Evolutionary conservation across 345 rosid genomes (phyloP).

Genomic region (Hypericum androsaemum): DNA sequence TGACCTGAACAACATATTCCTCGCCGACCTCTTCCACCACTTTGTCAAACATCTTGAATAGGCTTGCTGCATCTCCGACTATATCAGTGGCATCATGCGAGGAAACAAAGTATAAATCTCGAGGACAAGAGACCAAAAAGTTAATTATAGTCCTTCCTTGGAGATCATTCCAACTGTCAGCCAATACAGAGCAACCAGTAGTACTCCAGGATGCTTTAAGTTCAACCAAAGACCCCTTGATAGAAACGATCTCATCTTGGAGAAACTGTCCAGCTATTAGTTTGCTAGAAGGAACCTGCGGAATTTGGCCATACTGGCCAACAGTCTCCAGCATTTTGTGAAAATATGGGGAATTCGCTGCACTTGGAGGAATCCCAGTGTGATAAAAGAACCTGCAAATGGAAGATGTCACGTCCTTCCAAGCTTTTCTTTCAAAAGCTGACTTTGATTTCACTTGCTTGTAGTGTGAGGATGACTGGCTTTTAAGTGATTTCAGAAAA

Average conservation of each 20-base stretch:
- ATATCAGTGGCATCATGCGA: conserved; percentile 55
- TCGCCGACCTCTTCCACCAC: conserved; percentile 71
- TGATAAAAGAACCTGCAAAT: conserved; percentile 53
- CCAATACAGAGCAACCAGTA: conserved; percentile 43
- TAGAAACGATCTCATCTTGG: conserved; percentile 40
- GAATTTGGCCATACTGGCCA: conserved; percentile 40
- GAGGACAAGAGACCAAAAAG: conserved; percentile 54
- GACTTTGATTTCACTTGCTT: conserved; percentile 28
- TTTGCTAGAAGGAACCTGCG: conserved; percentile 37
- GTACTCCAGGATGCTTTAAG: conserved; percentile 37
- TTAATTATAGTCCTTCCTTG: conserved; percentile 50
- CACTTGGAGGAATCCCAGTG: conserved; percentile 43
- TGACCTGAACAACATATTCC: conserved; percentile 61
- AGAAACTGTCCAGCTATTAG: conserved; percentile 36
- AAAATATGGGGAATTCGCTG: conserved; percentile 47
- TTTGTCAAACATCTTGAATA: conserved; percentile 51
- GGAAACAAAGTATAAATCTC: conserved; percentile 51
- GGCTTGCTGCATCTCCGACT: conserved; percentile 38
- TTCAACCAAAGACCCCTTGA: conserved; percentile 35
- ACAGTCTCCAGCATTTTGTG: conserved; percentile 49
- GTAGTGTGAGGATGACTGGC: conserved; percentile 28
- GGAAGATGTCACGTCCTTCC: conserved; percentile 43
- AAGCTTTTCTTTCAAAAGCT: conserved; percentile 28
- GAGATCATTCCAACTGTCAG: conserved; percentile 58
- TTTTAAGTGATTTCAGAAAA: conserved; percentile 29